Percentiles rank a stretch among this genome's conserved stretches.
Evolutionary conservation across 805 yeast genomes (phyloP).

Genomic region (Barnettozyma vustinii): DNA sequence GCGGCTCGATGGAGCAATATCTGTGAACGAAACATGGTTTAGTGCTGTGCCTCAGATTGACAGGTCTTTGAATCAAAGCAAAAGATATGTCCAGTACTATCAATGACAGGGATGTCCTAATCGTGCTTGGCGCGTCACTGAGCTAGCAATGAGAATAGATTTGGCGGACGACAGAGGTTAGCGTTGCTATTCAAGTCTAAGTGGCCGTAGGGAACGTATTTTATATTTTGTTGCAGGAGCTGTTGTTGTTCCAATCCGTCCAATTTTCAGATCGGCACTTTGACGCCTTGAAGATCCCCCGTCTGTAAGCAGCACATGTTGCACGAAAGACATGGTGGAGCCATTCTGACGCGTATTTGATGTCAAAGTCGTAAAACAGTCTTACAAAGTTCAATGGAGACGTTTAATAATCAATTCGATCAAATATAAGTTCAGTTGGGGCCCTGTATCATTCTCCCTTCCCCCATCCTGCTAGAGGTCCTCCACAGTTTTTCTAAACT

Average conservation of each 20-base stretch:
- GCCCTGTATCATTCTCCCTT: too few species aligned
- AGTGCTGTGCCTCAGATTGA: not conserved
- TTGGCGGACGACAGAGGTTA: too few species aligned
- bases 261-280: not conserved
- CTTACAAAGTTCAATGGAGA: too few species aligned
- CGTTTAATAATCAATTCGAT: too few species aligned
- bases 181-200: too few species aligned
- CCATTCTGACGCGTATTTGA: not conserved
- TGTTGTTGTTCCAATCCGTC: not conserved
- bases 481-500: too few species aligned
- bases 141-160: not conserved
- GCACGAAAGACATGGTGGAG: not conserved
- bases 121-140: too few species aligned
- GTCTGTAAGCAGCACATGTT: not conserved
- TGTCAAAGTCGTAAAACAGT: not conserved
- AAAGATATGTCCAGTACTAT: not conserved
- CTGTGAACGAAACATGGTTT: not conserved
- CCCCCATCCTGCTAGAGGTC: too few species aligned
- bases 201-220: too few species aligned
- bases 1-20: not conserved
- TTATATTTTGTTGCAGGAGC: not conserved
- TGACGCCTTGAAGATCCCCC: not conserved
- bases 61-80: not conserved
- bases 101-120: not conserved
- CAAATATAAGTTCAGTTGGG: too few species aligned